Evolutionary conservation across 2,329 filamentous ascomycete species (phyloP), one percentile per base, ranked within the genome.

Genomic region (Sporothrix dimorphospora): DNA sequence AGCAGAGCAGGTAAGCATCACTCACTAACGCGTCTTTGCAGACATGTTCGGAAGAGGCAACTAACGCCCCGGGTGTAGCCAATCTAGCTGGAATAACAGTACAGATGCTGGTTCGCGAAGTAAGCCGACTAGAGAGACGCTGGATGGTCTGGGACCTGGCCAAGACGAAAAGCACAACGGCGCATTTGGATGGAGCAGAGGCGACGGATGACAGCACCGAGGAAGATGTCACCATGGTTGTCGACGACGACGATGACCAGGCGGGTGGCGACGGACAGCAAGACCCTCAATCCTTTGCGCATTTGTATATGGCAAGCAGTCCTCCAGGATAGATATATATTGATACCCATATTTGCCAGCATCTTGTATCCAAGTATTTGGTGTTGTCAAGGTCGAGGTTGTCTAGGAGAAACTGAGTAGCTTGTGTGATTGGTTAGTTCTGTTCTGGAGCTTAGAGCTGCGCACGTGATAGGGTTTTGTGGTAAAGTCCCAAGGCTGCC

Each of bases 41-140:
- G 5, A 66, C 57, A n/a, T 24, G 16, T 2, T 53, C 8, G 40
- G 11, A 3, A 6, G 7, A 6, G n/a, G 16, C 9, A 69, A 24
- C 49, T 38, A 16, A 42, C 66, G 2, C 34, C 12, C 40, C 24
- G 38, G 34, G 3, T 16, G 24, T 21, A 74, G 76, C 76, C 70
- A 79, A 79, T 57, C 71, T 81, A 3, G 78, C 81, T 0, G 82
- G 80, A 0, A 74, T 84, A 47, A 79, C 80, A 0, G 24, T 82
- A 4, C 66, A 69, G 9, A 80, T 78, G 11, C 75, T 85, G 7
- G 75, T 83, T 14, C 76, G 76, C 12, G 80, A 81, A 8, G 81
- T 82, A 4, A 75, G 74, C 51, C 79, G 79, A 21, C 76, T 85
- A 1, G 83, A 85, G 71, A 76, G 76, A 65, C 77, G 78, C 40